Evolutionary conservation across 345 rosid genomes (phyloP).

Genomic region (Heritiera littoralis): DNA sequence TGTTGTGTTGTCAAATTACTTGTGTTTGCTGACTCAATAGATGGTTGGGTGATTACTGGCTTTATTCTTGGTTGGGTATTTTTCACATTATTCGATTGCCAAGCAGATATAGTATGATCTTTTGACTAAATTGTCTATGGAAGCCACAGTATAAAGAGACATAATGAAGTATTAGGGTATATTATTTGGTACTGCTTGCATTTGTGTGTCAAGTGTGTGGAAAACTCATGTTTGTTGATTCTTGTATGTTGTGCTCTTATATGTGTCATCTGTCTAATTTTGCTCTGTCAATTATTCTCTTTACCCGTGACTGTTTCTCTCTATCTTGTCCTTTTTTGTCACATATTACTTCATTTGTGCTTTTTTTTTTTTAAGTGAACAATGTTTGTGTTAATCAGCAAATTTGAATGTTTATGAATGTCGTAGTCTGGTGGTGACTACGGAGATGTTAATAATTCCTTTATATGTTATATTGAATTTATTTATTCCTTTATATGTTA

Average conservation of each 20-base stretch:
- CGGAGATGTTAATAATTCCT: not conserved
- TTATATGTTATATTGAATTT: not conserved
- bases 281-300: not conserved
- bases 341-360: not conserved
- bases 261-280: not conserved
- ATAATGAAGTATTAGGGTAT: not conserved
- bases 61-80: conserved; percentile 4
- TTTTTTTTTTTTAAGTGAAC: not conserved
- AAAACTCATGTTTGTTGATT: not conserved
- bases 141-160: not conserved
- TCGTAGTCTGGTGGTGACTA: not conserved
- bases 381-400: not conserved
- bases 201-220: not conserved
- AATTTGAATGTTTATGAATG: not conserved
- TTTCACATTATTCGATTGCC: not conserved
- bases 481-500: not conserved
- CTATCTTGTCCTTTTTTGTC: not conserved
- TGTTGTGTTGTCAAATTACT: not conserved
- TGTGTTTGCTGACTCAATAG: conserved; percentile 10
- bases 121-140: not conserved
- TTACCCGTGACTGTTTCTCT: not conserved
- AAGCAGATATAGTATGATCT: not conserved
- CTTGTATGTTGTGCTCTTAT: not conserved
- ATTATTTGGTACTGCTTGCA: not conserved
- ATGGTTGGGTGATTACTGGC: not conserved